These are phyloP conservation scores for Hypoxylon cercidicola DNA, from an alignment of 495 filamentous ascomycete species.

Conservation along the genomic window DNA sequence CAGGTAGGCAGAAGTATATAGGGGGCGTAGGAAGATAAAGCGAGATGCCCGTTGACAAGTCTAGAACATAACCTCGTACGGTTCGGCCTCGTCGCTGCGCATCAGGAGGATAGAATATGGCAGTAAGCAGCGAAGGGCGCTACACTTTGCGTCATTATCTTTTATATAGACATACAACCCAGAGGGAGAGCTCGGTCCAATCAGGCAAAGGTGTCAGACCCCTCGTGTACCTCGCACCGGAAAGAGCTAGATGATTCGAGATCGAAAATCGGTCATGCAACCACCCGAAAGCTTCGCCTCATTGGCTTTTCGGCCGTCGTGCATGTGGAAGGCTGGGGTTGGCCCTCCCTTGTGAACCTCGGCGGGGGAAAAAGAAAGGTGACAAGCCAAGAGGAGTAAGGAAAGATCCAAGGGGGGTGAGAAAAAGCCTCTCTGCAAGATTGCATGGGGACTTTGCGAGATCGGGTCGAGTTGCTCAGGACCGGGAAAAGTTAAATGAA, in stretches of 20 bases:
- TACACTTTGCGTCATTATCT: constrained; percentile 8
- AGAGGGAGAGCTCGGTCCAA: not conserved
- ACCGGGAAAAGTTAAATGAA: constrained; percentile 43
- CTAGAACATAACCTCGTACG: constrained; percentile 20
- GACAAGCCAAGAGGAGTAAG: constrained; percentile 1
- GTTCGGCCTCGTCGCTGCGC: constrained; percentile 17
- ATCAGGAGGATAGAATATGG: constrained; percentile 4
- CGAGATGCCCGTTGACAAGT: constrained; percentile 15
- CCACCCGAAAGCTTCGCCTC: constrained; percentile 34
- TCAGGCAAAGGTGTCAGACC: not conserved
- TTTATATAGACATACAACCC: constrained; percentile 1
- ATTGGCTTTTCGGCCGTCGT: constrained; percentile 27
- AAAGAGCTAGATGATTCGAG: constrained; percentile 36
- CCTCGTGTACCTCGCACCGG: not conserved
- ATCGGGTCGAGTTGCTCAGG: constrained; percentile 45
- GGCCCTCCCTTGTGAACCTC: constrained; percentile 33
- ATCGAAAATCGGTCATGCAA: constrained; percentile 35
- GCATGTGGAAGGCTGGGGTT: constrained; percentile 42
- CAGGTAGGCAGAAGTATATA: constrained; percentile 26
- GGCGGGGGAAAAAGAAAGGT: constrained; percentile 27
- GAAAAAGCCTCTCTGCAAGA: constrained; percentile 36
- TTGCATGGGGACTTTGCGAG: constrained; percentile 43
- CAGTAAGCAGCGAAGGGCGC: not conserved
- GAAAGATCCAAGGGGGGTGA: constrained; percentile 12
- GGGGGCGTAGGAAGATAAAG: constrained; percentile 11